Evolutionary conservation across 2,329 filamentous ascomycete genomes (phyloP), one percentile per base, ranked within the genome.

Genomic region (Amesomyces nigricolor): DNA sequence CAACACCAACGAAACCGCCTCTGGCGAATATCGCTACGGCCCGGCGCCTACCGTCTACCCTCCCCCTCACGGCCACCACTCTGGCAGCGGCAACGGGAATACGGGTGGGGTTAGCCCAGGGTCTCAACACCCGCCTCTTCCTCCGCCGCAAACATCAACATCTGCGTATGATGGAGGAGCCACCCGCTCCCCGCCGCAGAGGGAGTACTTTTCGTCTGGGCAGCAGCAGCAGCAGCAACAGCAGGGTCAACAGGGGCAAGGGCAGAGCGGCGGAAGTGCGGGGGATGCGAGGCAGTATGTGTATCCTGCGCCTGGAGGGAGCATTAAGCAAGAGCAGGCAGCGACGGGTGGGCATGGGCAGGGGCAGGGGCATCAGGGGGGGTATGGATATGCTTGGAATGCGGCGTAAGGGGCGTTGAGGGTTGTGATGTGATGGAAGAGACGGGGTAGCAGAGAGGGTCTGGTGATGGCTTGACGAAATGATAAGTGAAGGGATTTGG

Each of bases 21-120:
- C 78, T 0, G 72, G 75, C 19, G 80, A 83, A 63, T 83, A 83
- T 64, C 75, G 81, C 51, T 83, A 83, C 60, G 76, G 78, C 2
- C 73, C 79, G 2, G 22, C 22, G 22, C 22, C 22, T 1, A 26
- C 22, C 4, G 22, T 26, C 22, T 26, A 26, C 22, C 22, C 22
- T 19, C 22, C 22, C 73, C 71, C 1, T 58, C 70, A n/a, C n/a
- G n/a, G n/a, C n/a, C n/a, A 57, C 66, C 52, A 13, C 52, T 48
- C 9, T 16, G 19, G 5, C 43, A 42, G 8, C 8, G 32, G 43
- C 26, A 47, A 16, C 35, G 65, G 62, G 44, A 58, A 63, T 14
- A 64, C 64, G 14, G 65, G 60, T 58, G 71, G 72, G n/a, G 60
- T 73, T 46, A 70, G 65, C 62, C 68, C 70, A 7, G 67, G 71